Conservation (phyloP, 2,329 filamentous ascomycete genomes). For the Coniochaeta sp. region DNA sequence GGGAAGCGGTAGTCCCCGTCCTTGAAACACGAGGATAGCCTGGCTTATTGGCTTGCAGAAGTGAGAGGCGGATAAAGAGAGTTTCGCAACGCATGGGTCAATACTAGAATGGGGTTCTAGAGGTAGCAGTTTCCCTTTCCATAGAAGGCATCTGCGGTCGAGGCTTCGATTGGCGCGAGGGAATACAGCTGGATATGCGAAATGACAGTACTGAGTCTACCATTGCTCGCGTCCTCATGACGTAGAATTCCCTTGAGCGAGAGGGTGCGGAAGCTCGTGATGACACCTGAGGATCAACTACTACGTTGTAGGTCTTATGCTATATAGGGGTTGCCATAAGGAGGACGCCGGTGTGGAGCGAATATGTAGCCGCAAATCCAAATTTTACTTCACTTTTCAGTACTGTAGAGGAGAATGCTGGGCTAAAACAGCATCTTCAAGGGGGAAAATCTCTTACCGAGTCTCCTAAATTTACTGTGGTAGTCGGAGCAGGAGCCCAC, state of each 20-base stretch:
- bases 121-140: slow-evolving; percentile 2
- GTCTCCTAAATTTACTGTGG: too few relatives aligned
- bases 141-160: background rate
- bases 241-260: background rate
- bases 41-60: background rate
- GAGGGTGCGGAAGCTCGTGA: background rate
- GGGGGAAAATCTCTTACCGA: too few relatives aligned
- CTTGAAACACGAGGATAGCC: background rate
- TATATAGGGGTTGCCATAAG: too few relatives aligned
- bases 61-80: background rate
- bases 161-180: background rate
- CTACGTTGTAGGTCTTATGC: too few relatives aligned
- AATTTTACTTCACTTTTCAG: too few relatives aligned
- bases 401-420: too few relatives aligned
- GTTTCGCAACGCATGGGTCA: background rate
- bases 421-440: too few relatives aligned
- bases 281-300: too few relatives aligned
- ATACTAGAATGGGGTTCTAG: background rate
- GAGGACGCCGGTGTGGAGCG: too few relatives aligned
- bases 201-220: background rate
- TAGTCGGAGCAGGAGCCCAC: too few relatives aligned
- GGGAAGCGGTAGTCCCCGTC: background rate
- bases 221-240: background rate
- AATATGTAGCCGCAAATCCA: too few relatives aligned
- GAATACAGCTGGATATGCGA: background rate